Evolutionary conservation across 805 yeast species (phyloP), one percentile per base, ranked within the genome.

Genomic region (Nakazawaea wickerhamii): DNA sequence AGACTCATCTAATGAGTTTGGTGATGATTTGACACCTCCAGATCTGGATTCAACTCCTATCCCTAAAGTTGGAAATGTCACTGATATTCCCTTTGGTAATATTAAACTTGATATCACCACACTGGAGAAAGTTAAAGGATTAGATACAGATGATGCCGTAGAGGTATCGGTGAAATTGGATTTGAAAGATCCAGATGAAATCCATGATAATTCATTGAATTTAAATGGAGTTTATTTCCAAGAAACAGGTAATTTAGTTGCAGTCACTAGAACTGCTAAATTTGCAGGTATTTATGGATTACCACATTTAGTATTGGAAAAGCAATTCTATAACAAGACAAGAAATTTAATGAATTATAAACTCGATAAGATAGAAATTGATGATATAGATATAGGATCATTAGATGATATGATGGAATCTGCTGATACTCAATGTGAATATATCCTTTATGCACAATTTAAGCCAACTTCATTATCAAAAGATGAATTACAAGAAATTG

Each of bases 211-310:
- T 54, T 54, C 57, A 1, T 50, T 88, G 15, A 65, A 67, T 4
- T 61, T 85, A 9, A 61, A 63, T 19, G 90, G 89, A 0, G 69
- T 80, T 2, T 83, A 82, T 55, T 86, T 81, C 53, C 80, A 83
- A 47, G 68, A 71, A 17, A 62, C 77, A 1, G 95, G 95, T 0
- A 67, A 84, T 40, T 56, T 84, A 4, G 63, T 84, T 13, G 69
- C 80, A 0, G 54, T 75, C 15, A 71, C 88, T 1, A 65, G 70
- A 27, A 73, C 88, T 22, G 85, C 84, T 5, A 83, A 81, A 55
- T 79, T 79, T 56, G 65, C 69, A 40, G 81, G 88, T 6, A 42
- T 68, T n/a, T 71, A 73, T 53, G 82, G 80, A 1, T 63, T 84
- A 26, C 79, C 87, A 9, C 81, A 79, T 53, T 64, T 79, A 10